A percentile compares a stretch with the other conserved stretches of the same genome.
Conservation (phyloP, 257 asterid species). For the Solanum corneliomulleri region DNA sequence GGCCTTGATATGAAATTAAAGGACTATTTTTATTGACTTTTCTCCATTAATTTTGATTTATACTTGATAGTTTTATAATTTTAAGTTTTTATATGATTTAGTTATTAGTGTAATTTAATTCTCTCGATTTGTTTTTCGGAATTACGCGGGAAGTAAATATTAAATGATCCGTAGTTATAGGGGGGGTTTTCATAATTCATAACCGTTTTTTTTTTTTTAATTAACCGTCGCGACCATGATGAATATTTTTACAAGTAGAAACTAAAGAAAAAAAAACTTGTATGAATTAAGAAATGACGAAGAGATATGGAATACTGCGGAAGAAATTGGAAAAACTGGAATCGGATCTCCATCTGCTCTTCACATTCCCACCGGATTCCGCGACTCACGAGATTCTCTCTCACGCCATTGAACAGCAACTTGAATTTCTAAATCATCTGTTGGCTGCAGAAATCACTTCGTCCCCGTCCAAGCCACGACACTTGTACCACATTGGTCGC, state of each 20-base stretch:
- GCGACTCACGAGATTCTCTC: not conserved
- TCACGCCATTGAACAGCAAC: conserved; percentile 5
- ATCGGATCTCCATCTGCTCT: conserved; percentile 20
- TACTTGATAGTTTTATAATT: too few relatives aligned
- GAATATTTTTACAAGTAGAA: not conserved
- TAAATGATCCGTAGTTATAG: not conserved
- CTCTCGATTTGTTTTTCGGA: too few relatives aligned
- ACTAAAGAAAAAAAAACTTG: not conserved
- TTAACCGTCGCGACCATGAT: not conserved
- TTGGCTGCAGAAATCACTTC: conserved; percentile 10
- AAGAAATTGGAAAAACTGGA: conserved; percentile 55
- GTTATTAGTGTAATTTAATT: too few relatives aligned
- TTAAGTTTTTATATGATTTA: too few relatives aligned
- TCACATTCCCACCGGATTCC: conserved; percentile 12
- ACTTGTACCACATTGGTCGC: conserved; percentile 2
- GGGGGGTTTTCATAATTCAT: too few relatives aligned
- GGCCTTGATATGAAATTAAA: too few relatives aligned
- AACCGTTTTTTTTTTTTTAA: not conserved
- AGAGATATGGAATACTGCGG: conserved; percentile 16
- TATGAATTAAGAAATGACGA: not conserved
- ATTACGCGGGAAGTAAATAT: not conserved
- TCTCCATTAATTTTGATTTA: too few relatives aligned
- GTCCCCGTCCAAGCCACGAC: conserved; percentile 3
- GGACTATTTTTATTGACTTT: too few relatives aligned
- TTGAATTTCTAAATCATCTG: conserved; percentile 7